Evolutionary conservation across 208 protist species (phyloP), one percentile per base, ranked within the genome.

Genomic region (Novymonas esmeraldas): DNA sequence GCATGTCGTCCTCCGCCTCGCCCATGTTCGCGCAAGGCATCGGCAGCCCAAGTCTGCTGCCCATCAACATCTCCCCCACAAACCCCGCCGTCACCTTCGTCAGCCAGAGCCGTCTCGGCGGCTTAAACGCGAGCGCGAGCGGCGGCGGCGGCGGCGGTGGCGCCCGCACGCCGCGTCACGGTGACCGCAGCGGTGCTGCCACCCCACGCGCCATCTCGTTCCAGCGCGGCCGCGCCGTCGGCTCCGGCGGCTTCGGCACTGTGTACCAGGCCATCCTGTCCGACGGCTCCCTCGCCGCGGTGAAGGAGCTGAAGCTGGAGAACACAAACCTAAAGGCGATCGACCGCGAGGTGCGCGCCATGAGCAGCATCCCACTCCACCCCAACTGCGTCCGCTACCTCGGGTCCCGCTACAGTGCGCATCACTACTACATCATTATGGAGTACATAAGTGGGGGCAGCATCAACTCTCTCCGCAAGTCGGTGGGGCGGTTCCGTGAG

Each of bases 401-500:
- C 60, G 88, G 88, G 31, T 88, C 84, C 1, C 79, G 79, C 11
- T 68, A 88, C 51, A 90, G 76, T 42, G 55, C 61, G 9, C 76
- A 87, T 29, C 82, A 89, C 70, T 84, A 90, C 64, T 94, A 90
- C 51, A 89, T 94, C 55, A 84, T 92, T 59, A 94, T 94, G 88
- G 84, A 94, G 61, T 94, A 87, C 68, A 84, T 94, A 54, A 94
- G 88, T 55, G 88, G 85, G n/a, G 88, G 88, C 31, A 94, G 88
- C 74, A 90, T 94, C 57, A 76, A 81, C 41, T 83, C 81, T 28
- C 38, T 90, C 48, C 84, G 88, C 36, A 76, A 82, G 63, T 76
- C 66, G 7, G 59, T 86, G 10, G 84, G 85, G 9, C 72, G 61
- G 33, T 92, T 94, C 57, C 70, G 70, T 29, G 83, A 94, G 60